A percentile compares a stretch with the other conserved stretches of the same genome.
Conservation (phyloP, 495 filamentous ascomycete genomes). For the Saxophila tyrrhenica region DNA sequence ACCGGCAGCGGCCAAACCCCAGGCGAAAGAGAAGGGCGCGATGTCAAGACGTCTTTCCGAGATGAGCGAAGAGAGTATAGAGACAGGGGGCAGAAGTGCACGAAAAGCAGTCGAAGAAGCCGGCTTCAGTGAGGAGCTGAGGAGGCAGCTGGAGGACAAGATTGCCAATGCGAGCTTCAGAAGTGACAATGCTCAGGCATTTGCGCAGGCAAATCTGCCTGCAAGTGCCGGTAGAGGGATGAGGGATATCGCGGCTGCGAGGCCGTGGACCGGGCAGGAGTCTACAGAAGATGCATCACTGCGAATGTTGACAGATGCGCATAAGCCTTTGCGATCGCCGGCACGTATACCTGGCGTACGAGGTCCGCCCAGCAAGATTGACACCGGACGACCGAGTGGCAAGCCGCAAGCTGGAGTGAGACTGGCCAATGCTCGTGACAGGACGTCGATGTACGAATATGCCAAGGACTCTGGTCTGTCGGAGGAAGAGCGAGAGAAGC, state of each 20-base stretch:
- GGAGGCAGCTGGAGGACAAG: slow-evolving; percentile 58
- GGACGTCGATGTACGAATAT: slow-evolving; percentile 57
- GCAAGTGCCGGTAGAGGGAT: slow-evolving; percentile 57
- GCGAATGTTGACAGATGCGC: slow-evolving; percentile 76
- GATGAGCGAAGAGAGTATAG: slow-evolving; percentile 68
- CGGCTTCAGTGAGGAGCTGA: slow-evolving; percentile 80
- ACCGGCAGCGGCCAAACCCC: slow-evolving; percentile 5
- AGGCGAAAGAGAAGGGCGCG: slow-evolving; percentile 34
- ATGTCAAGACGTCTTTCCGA: slow-evolving; percentile 65
- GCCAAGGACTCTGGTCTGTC: slow-evolving; percentile 48
- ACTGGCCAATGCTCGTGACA: slow-evolving; percentile 68
- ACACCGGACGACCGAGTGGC: slow-evolving; percentile 37
- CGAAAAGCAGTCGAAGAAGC: slow-evolving; percentile 68
- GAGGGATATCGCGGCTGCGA: slow-evolving; percentile 55
- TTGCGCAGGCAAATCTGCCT: slow-evolving; percentile 55
- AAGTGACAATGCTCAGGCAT: slow-evolving; percentile 55
- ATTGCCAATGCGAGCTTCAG: slow-evolving; percentile 60
- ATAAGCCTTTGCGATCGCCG: slow-evolving; percentile 55
- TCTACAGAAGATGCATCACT: slow-evolving; percentile 60
- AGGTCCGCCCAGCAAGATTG: slow-evolving; percentile 37
- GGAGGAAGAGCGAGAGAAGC: slow-evolving; percentile 56
- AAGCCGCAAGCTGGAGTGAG: slow-evolving; percentile 42
- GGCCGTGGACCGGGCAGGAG: slow-evolving; percentile 73
- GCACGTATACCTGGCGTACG: slow-evolving; percentile 30
- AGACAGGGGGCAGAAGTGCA: slow-evolving; percentile 59